Evolutionary conservation across 768 basidiomycete genomes (phyloP), one percentile per base, ranked within the genome.

Genomic region (Tulasnella sp.): DNA sequence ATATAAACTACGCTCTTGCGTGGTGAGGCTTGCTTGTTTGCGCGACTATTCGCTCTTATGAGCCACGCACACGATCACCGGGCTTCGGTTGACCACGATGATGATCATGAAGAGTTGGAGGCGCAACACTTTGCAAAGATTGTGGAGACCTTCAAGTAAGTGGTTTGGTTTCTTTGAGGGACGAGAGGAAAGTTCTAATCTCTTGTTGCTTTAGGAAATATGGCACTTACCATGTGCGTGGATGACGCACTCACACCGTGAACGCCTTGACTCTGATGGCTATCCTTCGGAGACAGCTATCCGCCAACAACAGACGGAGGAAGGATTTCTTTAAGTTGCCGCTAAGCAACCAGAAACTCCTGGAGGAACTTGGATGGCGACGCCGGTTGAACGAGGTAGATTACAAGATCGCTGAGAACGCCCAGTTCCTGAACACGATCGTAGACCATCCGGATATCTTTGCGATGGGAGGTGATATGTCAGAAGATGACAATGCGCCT

Each of bases 401-500:
- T 70, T 73, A 79, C 7, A 87, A 87, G 8, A 93, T 96, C 63
- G 70, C 80, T 51, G 80, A 74, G 52, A 96, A 94, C 65, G 84
- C 87, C 1, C 74, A 83, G 45, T 92, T 97, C 68, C 68, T 94
- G 59, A 73, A 77, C 2, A 73, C 78, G 62, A 84, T 94, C 63
- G 81, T 89, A 10, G 81, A 79, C 12, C 77, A 87, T 70, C 86
- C 90, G 0, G 83, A 84, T 65, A 89, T 94, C 25, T 93, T 92
- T 65, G 84, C 15, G 67, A 67, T 5, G 62, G 65, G 3, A 60
- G 48, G 19, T 49, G 34, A 38, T 5, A 15, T 25, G 1, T 72
- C 69, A 2, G 64, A 66, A 1, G 71, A 65, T 3, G 72, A 70
- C 1, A 72, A 62, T 59, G 31, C 65, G 9, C 63, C 60, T 22